phyloP scores from a whole-genome alignment of 306 rosid species.

The Herpetospermum pedunculosum region DNA sequence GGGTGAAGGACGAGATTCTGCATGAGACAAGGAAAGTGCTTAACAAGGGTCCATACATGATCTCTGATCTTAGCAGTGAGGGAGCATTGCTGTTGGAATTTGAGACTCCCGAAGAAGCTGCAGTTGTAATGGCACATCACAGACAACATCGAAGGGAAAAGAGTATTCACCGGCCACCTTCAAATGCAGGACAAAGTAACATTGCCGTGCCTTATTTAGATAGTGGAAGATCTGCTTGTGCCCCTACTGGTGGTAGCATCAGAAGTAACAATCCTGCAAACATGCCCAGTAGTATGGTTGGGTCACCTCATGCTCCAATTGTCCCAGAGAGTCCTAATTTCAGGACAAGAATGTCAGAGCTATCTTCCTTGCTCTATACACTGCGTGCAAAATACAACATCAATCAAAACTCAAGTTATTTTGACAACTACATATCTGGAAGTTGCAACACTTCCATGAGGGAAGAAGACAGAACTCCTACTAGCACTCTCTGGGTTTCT shows the following conservation, averaged over 20 bases:
- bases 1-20: constrained; percentile 87
- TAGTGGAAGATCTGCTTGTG: constrained; percentile 38
- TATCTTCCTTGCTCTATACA: constrained; percentile 41
- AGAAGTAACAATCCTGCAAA: constrained; percentile 33
- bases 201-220: constrained; percentile 32
- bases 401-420: constrained; percentile 35
- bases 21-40: constrained; percentile 68
- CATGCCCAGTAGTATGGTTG: constrained; percentile 24
- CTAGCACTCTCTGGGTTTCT: constrained; percentile 46
- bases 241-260: constrained; percentile 38
- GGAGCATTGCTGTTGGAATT: constrained; percentile 77
- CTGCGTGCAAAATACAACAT: constrained; percentile 45
- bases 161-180: constrained; percentile 38
- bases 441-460: constrained; percentile 25
- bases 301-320: constrained; percentile 47
- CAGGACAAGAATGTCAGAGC: constrained; percentile 44
- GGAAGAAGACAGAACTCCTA: constrained; percentile 48
- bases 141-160: constrained; percentile 67
- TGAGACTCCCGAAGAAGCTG: constrained; percentile 86
- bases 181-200: constrained; percentile 39
- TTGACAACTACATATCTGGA: constrained; percentile 41
- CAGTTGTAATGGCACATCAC: constrained; percentile 70
- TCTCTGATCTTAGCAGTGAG: constrained; percentile 72
- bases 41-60: constrained; percentile 49
- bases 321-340: constrained; percentile 44